Evolutionary conservation across 148 eudicot genomes (phyloP), one percentile per base, ranked within the genome.

Genomic region (Cornus suecica): DNA sequence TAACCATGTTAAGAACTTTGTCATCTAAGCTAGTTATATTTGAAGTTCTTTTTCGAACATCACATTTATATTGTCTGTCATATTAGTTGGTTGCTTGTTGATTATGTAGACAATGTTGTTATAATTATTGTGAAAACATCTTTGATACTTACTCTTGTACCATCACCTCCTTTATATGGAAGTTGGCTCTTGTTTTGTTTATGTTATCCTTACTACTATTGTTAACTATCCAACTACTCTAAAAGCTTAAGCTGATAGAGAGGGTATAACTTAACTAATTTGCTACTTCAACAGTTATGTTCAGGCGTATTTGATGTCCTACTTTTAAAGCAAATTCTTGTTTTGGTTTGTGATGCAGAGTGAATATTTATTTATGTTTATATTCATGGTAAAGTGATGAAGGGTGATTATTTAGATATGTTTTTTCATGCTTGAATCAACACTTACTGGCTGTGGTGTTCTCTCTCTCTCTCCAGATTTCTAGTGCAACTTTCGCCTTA

Each of bases 401-500:
- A 4, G 7, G 7, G 37, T 32, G 7, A 32, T 69, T 56, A 48
- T 26, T 64, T 66, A 18, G 1, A 48, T 27, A 26, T 7, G 15
- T 70, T 42, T 32, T 8, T 48, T 15, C 25, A 23, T 61, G 73
- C 23, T 23, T 30, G 42, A 66, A 56, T 61, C 31, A 8, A 14
- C 30, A 34, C n/a, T 37, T 29, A 74, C 71, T 65, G 23, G 24
- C 27, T 25, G 74, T 26, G 60, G 32, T 73, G 29, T 48, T 65
- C n/a, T n/a, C n/a, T n/a, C n/a, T 58, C 45, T 62, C 42, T 69
- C 41, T 25, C 62, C 85, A 92, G 97, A 85, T 94, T 68, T 82
- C 89, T 48, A 83, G 77, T 82, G 94, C 97, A 64, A 94, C 89
- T 81, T 95, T 85, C 74, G 92, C 85, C 20, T 80, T 92, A 81